phyloP scores from a whole-genome alignment of 1,139 yeast species.

The Pichia sp. region DNA sequence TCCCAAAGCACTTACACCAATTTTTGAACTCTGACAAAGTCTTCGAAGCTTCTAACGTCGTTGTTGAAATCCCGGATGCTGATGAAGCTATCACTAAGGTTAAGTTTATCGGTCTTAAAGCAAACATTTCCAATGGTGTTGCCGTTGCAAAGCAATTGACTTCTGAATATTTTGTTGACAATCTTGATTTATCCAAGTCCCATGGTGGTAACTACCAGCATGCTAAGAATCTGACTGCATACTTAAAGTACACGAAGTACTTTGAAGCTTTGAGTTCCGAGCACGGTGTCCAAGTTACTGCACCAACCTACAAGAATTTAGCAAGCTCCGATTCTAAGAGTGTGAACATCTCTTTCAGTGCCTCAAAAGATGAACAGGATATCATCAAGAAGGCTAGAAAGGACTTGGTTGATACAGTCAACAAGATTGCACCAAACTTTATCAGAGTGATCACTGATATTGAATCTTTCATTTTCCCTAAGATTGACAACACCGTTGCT shows the following conservation, averaged over 20 bases:
- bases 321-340: conserved; percentile 26
- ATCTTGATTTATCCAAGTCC: conserved; percentile 77
- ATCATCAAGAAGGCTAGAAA: conserved; percentile 49
- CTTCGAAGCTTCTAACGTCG: conserved; percentile 51
- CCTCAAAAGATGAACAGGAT: conserved; percentile 30
- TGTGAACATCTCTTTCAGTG: conserved; percentile 33
- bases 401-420: conserved; percentile 65
- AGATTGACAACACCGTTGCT: conserved; percentile 43
- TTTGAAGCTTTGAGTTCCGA: conserved; percentile 41
- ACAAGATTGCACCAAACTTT: conserved; percentile 62
- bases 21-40: conserved; percentile 36
- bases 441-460: conserved; percentile 57
- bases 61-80: conserved; percentile 50
- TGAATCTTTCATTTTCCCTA: conserved; percentile 56
- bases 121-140: conserved; percentile 54
- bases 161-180: conserved; percentile 50
- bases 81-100: conserved; percentile 34
- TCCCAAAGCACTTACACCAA: conserved; percentile 47
- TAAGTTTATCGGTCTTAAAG: conserved; percentile 57
- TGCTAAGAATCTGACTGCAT: conserved; percentile 66
- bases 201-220: conserved; percentile 75
- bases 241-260: conserved; percentile 46
- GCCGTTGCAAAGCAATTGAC: conserved; percentile 46
- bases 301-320: conserved; percentile 43
- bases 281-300: conserved; percentile 45